These are phyloP conservation scores for Colletotrichum filicis DNA, from an alignment of 2,329 filamentous ascomycete species.

Conservation along the genomic window DNA sequence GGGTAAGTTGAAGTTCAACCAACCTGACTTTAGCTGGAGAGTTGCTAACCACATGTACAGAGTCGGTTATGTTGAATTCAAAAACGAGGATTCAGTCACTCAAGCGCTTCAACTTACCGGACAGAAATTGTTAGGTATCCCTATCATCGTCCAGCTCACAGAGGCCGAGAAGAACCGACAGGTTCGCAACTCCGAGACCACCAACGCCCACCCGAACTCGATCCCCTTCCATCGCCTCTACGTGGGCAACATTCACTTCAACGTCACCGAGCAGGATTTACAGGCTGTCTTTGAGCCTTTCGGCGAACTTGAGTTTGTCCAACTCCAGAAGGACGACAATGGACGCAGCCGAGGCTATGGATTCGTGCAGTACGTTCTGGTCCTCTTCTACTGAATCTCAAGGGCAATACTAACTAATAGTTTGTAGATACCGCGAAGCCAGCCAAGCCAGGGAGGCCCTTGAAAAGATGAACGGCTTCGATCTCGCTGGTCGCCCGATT, in stretches of 20 bases:
- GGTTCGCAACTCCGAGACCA: constrained; percentile 81
- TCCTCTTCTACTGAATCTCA: background rate
- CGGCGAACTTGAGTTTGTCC: constrained; percentile 96
- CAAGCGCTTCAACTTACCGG: constrained; percentile 97
- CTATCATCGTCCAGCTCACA: constrained; percentile 97
- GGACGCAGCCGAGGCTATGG: constrained; percentile 94
- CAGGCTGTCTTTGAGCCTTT: constrained; percentile 98
- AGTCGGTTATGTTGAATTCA: constrained; percentile 99
- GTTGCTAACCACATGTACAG: constrained; percentile 62
- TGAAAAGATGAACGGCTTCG: constrained; percentile 99
- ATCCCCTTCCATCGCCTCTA: constrained; percentile 98
- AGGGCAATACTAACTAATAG: constrained; percentile 53
- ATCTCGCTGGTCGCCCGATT: constrained; percentile 95
- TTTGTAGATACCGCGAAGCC: constrained; percentile 85
- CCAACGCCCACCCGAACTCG: constrained; percentile 77
- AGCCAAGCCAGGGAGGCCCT: constrained; percentile 92
- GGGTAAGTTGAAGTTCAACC: constrained; percentile 72
- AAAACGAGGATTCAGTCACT: constrained; percentile 91
- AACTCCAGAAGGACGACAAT: constrained; percentile 95
- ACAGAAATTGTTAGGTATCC: constrained; percentile 97
- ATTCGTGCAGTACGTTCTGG: constrained; percentile 89
- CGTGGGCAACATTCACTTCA: constrained; percentile 99
- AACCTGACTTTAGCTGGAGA: background rate
- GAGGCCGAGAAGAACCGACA: constrained; percentile 99
- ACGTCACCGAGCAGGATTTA: constrained; percentile 95